Percentiles rank a stretch among this genome's conserved stretches.
These are phyloP conservation scores for Avena insularis DNA, from an alignment of 176 grass and related monocot species.

Conservation along the genomic window DNA sequence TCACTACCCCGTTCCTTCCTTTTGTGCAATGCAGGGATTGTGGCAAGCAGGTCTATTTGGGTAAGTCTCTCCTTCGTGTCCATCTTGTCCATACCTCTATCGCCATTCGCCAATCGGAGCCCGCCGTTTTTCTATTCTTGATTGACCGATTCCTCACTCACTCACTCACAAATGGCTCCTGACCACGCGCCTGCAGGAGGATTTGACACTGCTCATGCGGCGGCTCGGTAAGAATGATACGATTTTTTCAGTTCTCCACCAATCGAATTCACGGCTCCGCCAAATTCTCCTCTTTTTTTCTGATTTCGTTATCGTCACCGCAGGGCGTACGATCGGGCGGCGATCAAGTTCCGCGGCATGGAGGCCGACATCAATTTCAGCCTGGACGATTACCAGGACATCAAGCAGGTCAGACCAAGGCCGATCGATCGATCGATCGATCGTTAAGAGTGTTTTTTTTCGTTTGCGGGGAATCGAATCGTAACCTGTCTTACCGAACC, in stretches of 20 bases:
- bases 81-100: constrained; percentile 50
- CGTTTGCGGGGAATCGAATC: neutral
- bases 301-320: neutral
- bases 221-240: constrained; percentile 63
- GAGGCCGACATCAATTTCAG: constrained; percentile 97
- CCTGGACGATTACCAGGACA: constrained; percentile 91
- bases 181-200: constrained; percentile 62
- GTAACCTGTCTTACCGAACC: neutral
- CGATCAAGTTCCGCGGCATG: constrained; percentile 94
- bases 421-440: neutral
- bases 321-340: constrained; percentile 97
- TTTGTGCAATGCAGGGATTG: constrained; percentile 92
- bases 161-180: neutral
- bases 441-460: neutral
- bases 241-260: neutral
- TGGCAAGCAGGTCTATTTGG: constrained; percentile 99
- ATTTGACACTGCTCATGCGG: constrained; percentile 99
- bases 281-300: constrained; percentile 13
- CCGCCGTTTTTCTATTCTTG: constrained; percentile 26
- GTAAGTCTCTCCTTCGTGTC: constrained; percentile 59
- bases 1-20: constrained; percentile 13
- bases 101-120: constrained; percentile 41
- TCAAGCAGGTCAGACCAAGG: constrained; percentile 67
- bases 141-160: neutral
- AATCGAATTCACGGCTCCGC: neutral